Percentiles rank a stretch among this genome's conserved stretches.
Conservation (phyloP, 179 eudicot species). For the Sideroxylon spinosum region DNA sequence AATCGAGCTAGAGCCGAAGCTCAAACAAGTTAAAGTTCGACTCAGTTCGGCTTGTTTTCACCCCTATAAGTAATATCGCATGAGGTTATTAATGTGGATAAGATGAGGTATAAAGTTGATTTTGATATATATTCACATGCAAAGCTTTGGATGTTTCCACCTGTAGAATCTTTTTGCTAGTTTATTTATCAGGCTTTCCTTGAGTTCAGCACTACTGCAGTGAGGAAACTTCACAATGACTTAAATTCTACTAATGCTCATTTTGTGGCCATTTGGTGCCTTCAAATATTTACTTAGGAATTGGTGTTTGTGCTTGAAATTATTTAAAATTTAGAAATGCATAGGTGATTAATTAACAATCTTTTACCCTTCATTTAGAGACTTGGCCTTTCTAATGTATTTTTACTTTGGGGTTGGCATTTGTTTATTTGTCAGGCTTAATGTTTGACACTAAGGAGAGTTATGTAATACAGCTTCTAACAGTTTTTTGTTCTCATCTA, state of each 20-base stretch:
- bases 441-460: no score
- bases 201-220: not conserved
- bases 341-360: not conserved
- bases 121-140: not conserved
- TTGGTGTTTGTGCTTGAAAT: not conserved
- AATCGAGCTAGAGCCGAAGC: no score
- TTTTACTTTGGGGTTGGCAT: no score
- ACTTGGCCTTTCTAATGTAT: not conserved
- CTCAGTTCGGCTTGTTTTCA: no score
- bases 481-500: constrained; percentile 8
- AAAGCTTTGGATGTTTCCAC: not conserved
- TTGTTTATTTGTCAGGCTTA: no score
- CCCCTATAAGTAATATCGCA: no score
- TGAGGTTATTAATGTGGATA: not conserved
- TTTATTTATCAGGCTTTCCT: not conserved
- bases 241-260: no score
- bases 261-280: not conserved
- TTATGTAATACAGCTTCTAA: not conserved
- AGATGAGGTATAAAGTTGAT: not conserved
- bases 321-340: not conserved
- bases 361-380: not conserved
- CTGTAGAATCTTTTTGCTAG: not conserved
- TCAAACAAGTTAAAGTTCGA: no score
- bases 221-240: not conserved
- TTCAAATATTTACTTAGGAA: not conserved